Evolutionary conservation across 495 filamentous ascomycete species (phyloP), one percentile per base, ranked within the genome.

Genomic region (Symbiotaphrina buchneri): DNA sequence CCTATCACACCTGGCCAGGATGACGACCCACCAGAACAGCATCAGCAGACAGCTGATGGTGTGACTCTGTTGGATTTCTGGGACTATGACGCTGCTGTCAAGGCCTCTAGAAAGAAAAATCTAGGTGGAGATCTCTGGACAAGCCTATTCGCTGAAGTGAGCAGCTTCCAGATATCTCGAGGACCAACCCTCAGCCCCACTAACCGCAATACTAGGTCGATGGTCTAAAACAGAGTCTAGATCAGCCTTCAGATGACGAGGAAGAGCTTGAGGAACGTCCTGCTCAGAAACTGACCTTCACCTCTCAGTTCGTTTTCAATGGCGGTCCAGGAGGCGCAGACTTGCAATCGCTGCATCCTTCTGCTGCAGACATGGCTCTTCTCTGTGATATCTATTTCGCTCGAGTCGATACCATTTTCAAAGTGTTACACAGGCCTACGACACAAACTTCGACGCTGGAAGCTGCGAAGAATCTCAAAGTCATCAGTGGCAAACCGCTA

Each of bases 381-480:
- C 7, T 79, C 27, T 82, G 74, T 68, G 58, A 69, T 32, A 57
- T 63, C 8, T 87, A 66, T 43, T 51, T 63, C 30, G 63, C 72
- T 33, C 78, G 80, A 33, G 72, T 81, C 4, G 69, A 75, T 24
- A 73, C 73, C 2, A 42, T 83, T 10, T 46, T 74, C 8, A 71
- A 70, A 27, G 54, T 83, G 22, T 41, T 79, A 4, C 73, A 81
- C 41, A 60, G 59, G 6, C 68, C 70, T 2, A 63, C 65, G 3
- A 59, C 60, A 36, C 55, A 48, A 10, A 61, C 60, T 17, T 32
- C 59, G 3, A 51, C 66, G 24, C 33, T 42, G 7, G 45, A 48
- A 6, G 48, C 56, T 7, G 51, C 55, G 6, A 55, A 52, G 25
- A 58, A 64, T 32, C 53, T 65, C n/a, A n/a, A n/a, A 19, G 60